Evolutionary conservation across 1,284 basidiomycete genomes (phyloP).

Genomic region (Puccinia coronata): DNA sequence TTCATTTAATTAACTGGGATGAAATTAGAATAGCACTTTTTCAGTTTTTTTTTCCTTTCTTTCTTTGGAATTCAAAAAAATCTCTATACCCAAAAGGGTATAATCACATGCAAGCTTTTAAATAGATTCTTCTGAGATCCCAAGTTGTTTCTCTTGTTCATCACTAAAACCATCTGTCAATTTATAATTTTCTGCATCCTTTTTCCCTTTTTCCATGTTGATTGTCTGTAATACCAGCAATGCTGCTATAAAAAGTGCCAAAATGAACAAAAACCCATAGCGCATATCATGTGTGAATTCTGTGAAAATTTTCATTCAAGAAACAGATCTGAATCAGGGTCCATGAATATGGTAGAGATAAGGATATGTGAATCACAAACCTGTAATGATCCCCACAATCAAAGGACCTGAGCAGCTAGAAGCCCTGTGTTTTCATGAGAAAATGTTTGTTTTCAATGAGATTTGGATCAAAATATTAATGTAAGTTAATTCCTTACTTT

Average conservation of each 20-base stretch:
- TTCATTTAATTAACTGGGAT: no score
- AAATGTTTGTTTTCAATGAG: not conserved
- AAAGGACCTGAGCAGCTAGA: conserved; percentile 30
- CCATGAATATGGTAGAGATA: not conserved
- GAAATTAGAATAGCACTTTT: no score
- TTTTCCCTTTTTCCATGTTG: conserved; percentile 1
- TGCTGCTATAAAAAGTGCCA: not conserved
- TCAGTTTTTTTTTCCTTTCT: no score
- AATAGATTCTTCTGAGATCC: not conserved
- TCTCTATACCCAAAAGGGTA: no score
- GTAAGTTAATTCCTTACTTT: conserved; percentile 5
- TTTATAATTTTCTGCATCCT: conserved; percentile 17
- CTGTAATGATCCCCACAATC: conserved; percentile 28
- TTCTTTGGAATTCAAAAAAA: no score
- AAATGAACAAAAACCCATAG: conserved; percentile 28
- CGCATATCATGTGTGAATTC: conserved; percentile 36
- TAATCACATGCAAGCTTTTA: no score
- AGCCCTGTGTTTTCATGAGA: conserved; percentile 1
- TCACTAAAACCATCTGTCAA: not conserved
- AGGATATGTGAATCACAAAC: no score
- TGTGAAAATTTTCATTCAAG: not conserved
- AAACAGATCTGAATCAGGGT: not conserved
- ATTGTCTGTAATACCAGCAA: conserved; percentile 15
- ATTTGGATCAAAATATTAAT: not conserved
- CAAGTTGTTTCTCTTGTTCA: not conserved